Conservation (phyloP, 306 rosid species). For the Coriaria nepalensis region DNA sequence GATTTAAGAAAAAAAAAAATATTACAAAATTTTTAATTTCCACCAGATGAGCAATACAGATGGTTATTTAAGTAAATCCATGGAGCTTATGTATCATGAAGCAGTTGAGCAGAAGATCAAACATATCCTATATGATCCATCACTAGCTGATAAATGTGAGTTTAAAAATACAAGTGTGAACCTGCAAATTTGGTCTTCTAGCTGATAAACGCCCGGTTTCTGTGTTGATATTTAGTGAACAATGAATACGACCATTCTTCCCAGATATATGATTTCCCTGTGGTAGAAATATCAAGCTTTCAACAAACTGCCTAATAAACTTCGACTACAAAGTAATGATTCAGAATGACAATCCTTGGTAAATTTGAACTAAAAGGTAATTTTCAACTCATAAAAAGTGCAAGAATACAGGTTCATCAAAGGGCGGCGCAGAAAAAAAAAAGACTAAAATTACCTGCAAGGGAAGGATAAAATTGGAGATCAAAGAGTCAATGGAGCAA, state of each 20-base stretch:
- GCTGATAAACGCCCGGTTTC: conserved; percentile 96
- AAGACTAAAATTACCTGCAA: conserved; percentile 49
- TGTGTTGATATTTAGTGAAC: conserved; percentile 79
- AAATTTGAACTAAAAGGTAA: too few species aligned
- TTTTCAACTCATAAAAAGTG: too few species aligned
- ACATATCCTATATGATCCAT: too few species aligned
- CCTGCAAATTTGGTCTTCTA: conserved; percentile 96
- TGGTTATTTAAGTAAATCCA: too few species aligned
- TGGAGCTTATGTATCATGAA: too few species aligned
- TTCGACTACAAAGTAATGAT: too few species aligned
- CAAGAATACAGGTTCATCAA: too few species aligned
- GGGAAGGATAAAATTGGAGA: conserved; percentile 94
- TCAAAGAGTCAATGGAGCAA: conserved; percentile 82
- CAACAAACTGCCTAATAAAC: neutral
- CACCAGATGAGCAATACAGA: neutral
- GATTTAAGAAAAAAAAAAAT: conserved; percentile 16
- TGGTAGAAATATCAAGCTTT: conserved; percentile 16
- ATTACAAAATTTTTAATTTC: conserved; percentile 5
- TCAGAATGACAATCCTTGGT: too few species aligned
- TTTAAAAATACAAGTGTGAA: conserved; percentile 18
- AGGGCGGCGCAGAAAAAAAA: neutral
- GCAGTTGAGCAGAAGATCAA: too few species aligned
- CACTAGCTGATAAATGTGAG: neutral
- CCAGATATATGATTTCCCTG: conserved; percentile 86
- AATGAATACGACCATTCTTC: conserved; percentile 71